Evolutionary conservation across 257 asterid species (phyloP).

Genomic region (Fraxinus americana): DNA sequence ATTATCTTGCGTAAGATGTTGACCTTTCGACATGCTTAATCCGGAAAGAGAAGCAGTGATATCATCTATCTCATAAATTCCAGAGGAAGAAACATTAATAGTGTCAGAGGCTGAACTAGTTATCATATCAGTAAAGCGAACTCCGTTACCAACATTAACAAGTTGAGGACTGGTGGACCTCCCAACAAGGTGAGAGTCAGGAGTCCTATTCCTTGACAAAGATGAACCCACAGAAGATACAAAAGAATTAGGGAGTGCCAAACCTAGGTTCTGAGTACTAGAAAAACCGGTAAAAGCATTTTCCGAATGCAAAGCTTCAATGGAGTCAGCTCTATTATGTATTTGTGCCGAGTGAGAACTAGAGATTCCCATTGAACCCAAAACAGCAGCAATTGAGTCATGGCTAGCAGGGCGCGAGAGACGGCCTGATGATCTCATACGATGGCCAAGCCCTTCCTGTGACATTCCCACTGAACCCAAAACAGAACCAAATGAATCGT

Average conservation of each 20-base stretch:
- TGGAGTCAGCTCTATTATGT: slow-evolving; percentile 36
- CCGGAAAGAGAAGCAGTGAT: slow-evolving; percentile 54
- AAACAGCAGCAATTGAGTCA: slow-evolving; percentile 41
- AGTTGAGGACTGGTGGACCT: slow-evolving; percentile 40
- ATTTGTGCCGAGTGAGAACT: slow-evolving; percentile 29
- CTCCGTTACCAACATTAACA: slow-evolving; percentile 28
- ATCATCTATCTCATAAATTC: slow-evolving; percentile 53
- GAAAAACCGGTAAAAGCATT: slow-evolving; percentile 26
- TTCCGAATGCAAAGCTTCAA: slow-evolving; percentile 31
- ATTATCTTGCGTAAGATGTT: slow-evolving; percentile 36
- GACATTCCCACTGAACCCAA: slow-evolving; percentile 28
- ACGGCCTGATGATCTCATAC: slow-evolving; percentile 33
- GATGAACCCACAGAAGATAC: slow-evolving; percentile 30
- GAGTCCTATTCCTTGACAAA: slow-evolving; percentile 28
- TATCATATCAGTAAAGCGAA: slow-evolving; percentile 36
- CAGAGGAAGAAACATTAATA: slow-evolving; percentile 39
- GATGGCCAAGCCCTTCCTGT: slow-evolving; percentile 42
- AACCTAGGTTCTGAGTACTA: slow-evolving; percentile 30
- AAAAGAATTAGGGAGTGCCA: slow-evolving; percentile 29
- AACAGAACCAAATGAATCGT: slow-evolving; percentile 42
- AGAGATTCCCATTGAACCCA: slow-evolving; percentile 27
- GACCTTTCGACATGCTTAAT: slow-evolving; percentile 43
- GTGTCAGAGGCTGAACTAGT: slow-evolving; percentile 31
- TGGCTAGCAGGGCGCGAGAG: slow-evolving; percentile 61
- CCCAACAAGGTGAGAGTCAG: slow-evolving; percentile 29